Evolutionary conservation across 2,329 filamentous ascomycete species (phyloP), one percentile per base, ranked within the genome.

Genomic region (Eutypella sp.): DNA sequence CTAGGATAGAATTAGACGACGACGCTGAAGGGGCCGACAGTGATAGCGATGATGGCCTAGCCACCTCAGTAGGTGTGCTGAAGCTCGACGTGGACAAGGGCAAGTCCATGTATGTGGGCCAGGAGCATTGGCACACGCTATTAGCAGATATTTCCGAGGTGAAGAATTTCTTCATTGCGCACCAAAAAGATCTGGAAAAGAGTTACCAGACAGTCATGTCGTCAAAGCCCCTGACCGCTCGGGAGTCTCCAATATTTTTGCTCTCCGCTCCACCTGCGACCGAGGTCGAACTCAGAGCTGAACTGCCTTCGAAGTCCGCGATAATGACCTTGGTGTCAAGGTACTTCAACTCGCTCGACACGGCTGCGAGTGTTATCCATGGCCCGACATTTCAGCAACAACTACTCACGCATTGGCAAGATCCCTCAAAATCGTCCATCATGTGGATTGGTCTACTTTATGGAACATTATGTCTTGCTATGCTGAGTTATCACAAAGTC

Each of bases 101-200:
- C 45, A 89, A 89, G 64, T 85, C 85, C 20, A 81, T 88, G 69
- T 95, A 93, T 62, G 73, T 92, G 50, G 89, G 88, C 46, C 85
- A 89, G 53, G 84, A 87, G 45, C 87, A 93, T 65, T 95, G 89
- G 89, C 84, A 87, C 57, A 81, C 84, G 33, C 81, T 95, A 44
- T 70, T 95, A 45, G 76, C 81, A 55, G 87, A 91, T 65, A 93
- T 99, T 52, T 76, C 88, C 9, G 93, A 99, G 70, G 92, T 99
- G 22, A 95, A 92, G 62, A 91, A 85, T 56, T 96, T 93, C 68
- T 97, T 95, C 59, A 69, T 71, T 16, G 81, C 78, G 29, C 89
- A 96, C 67, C 95, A 93, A 65, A 91, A 93, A 61, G 90, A 96
- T 54, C 76, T 92, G 48, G 89, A 95, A 61, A 84, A 83, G 47